A percentile compares a stretch with the other conserved stretches of the same genome.
Conservation (phyloP, 2,329 filamentous ascomycete genomes). For the Alternaria brassicae region DNA sequence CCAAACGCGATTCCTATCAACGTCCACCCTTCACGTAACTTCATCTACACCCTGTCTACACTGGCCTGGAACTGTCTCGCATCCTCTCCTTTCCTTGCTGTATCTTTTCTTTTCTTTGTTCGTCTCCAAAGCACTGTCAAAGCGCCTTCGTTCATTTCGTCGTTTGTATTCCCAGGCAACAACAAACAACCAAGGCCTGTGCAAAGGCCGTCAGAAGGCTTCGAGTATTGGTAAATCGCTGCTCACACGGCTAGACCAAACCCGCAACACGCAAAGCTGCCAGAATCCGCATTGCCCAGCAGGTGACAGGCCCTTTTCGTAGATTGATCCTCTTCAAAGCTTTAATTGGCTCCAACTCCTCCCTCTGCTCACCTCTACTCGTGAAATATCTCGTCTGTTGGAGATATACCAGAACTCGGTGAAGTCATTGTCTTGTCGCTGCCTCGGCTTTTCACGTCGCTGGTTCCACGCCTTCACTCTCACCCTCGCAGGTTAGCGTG, state of each 20-base stretch:
- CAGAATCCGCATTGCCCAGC: background rate
- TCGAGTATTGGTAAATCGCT: background rate
- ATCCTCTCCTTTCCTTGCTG: background rate
- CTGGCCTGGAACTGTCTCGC: background rate
- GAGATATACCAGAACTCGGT: background rate
- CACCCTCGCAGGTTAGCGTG: background rate
- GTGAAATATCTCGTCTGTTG: background rate
- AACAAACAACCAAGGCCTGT: background rate
- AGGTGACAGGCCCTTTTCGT: background rate
- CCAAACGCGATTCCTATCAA: background rate
- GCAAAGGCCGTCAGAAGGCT: constrained; percentile 1
- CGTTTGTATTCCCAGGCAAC: constrained; percentile 1
- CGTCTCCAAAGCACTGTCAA: background rate
- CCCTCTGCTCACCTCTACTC: background rate
- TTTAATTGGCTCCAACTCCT: background rate
- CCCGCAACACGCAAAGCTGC: background rate
- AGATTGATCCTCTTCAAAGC: background rate
- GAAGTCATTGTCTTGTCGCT: background rate
- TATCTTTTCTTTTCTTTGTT: constrained; percentile 1
- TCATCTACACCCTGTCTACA: background rate
- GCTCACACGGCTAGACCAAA: background rate
- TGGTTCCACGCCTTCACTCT: constrained; percentile 10
- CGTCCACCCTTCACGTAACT: background rate
- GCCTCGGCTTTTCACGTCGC: constrained; percentile 3
- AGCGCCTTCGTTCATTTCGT: constrained; percentile 1